Conservation (phyloP, 1,139 yeast genomes). For the Hansenula sp. region DNA sequence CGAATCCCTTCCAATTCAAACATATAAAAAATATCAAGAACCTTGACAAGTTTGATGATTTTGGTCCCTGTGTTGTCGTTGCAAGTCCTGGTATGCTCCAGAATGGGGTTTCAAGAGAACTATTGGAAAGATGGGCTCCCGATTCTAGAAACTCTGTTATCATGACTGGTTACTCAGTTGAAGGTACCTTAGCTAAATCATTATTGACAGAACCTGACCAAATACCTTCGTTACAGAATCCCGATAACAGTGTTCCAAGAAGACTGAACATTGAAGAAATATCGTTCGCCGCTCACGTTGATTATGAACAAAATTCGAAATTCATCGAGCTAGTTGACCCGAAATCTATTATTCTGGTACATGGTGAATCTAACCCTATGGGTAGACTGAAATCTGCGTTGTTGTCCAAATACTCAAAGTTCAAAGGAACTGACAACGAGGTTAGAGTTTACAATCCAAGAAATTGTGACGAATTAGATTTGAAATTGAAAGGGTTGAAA, state of each 20-base stretch:
- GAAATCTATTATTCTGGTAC: slow-evolving; percentile 79
- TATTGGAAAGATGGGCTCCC: slow-evolving; percentile 95
- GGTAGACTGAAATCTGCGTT: slow-evolving; percentile 93
- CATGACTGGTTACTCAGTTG: slow-evolving; percentile 95
- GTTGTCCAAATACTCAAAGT: slow-evolving; percentile 75
- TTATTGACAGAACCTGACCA: slow-evolving; percentile 84
- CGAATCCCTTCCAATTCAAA: slow-evolving; percentile 88
- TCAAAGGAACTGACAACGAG: slow-evolving; percentile 85
- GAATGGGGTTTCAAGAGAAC: slow-evolving; percentile 88
- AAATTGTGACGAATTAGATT: slow-evolving; percentile 76
- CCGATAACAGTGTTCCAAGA: slow-evolving; percentile 83
- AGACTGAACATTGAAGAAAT: slow-evolving; percentile 89
- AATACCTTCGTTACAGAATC: slow-evolving; percentile 74
- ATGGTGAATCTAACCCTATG: slow-evolving; percentile 98
- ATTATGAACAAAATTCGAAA: slow-evolving; percentile 86
- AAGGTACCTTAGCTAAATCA: slow-evolving; percentile 95
- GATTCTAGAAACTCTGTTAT: slow-evolving; percentile 87
- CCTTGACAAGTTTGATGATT: slow-evolving; percentile 82
- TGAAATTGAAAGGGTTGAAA: slow-evolving; percentile 79
- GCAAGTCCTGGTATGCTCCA: slow-evolving; percentile 99
- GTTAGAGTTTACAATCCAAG: slow-evolving; percentile 92
- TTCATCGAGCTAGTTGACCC: slow-evolving; percentile 90
- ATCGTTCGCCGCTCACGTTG: slow-evolving; percentile 98
- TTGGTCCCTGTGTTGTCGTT: slow-evolving; percentile 93
- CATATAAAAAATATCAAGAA: slow-evolving; percentile 77